Base-by-base conservation (phyloP, 2,329 filamentous ascomycete species). In the Westerdykella sp. region DNA sequence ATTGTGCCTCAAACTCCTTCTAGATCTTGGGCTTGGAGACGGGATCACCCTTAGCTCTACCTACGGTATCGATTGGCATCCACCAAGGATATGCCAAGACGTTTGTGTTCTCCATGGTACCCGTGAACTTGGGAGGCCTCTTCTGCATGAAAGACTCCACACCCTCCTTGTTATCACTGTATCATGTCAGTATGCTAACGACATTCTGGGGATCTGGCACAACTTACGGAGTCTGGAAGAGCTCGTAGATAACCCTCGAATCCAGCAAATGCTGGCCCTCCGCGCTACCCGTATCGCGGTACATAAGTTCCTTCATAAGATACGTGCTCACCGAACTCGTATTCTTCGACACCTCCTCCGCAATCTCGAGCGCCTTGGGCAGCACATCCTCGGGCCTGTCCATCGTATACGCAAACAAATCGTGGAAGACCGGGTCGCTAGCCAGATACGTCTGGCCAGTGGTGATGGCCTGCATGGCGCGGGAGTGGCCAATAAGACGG, bases 291-390 rank as follows among this genome's bases (percentile, higher is more conserved):
- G 73, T 70, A 30, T 74, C 73, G 23, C 78, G 69, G 53, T 76
- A 87, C 71, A 89, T 81, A 70, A 90, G 65, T 55, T 87, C 84
- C 57, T 79, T 77, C 77, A 86, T 88, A 43, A 87, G 57, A 50
- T 78, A 74, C 7, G 77, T 79, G 22, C 79, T 78, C 22, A 87
- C 77, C 1, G 69, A 67, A 53, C 81, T 85, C 21, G 81, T 82
- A 53, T 86, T 85, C 53, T 69, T 67, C 1, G 79, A 82, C 36
- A 87, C 76, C 41, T 87, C 83, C 16, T 74, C 72, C 1, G 85
- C 84, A 22, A 87, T 68, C 55, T 77, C 77, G 34, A 89, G 66
- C 9, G 84, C 84, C 2, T 79, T 74, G 1, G 76, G 73, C 34
- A 89, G 59, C 7, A 88, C 84, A 45, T 75, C 70, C 10, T 78